Percentiles rank a stretch among this genome's conserved stretches.
Evolutionary conservation across 805 yeast species (phyloP).

Genomic region (Kuraishia borneana): DNA sequence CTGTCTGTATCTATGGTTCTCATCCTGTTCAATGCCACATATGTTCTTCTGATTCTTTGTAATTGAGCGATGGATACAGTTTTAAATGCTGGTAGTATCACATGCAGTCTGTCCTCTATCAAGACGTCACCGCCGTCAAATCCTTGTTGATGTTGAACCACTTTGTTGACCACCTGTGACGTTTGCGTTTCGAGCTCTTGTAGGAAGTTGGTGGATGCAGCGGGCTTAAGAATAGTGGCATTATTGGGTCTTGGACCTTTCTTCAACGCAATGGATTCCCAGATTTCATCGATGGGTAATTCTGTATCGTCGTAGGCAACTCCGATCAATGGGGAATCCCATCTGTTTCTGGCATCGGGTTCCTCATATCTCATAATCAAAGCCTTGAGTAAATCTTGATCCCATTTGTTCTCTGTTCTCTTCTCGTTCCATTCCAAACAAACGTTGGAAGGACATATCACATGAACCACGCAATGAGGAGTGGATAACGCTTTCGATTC

Average conservation of each 20-base stretch:
- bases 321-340: slow-evolving; percentile 91
- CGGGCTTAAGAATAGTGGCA: slow-evolving; percentile 76
- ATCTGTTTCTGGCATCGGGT: slow-evolving; percentile 73
- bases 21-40: slow-evolving; percentile 70
- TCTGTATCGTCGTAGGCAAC: slow-evolving; percentile 44
- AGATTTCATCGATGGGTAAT: slow-evolving; percentile 56
- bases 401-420: slow-evolving; percentile 39
- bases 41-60: slow-evolving; percentile 76
- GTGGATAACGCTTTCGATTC: slow-evolving; percentile 83
- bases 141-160: slow-evolving; percentile 52
- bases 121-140: slow-evolving; percentile 37
- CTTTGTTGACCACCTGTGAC: slow-evolving; percentile 46
- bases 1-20: slow-evolving; percentile 61
- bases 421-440: slow-evolving; percentile 52
- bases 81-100: slow-evolving; percentile 49
- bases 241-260: slow-evolving; percentile 69
- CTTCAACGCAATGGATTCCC: slow-evolving; percentile 48
- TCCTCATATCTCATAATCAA: slow-evolving; percentile 83
- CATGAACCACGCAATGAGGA: slow-evolving; percentile 73
- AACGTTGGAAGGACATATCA: slow-evolving; percentile 52
- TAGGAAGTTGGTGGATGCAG: slow-evolving; percentile 62
- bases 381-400: slow-evolving; percentile 45
- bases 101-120: slow-evolving; percentile 29
- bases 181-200: slow-evolving; percentile 72
- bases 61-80: slow-evolving; percentile 63